Evolutionary conservation across 768 basidiomycete species (phyloP).

Genomic region (Hortiboletus flavorubellus): DNA sequence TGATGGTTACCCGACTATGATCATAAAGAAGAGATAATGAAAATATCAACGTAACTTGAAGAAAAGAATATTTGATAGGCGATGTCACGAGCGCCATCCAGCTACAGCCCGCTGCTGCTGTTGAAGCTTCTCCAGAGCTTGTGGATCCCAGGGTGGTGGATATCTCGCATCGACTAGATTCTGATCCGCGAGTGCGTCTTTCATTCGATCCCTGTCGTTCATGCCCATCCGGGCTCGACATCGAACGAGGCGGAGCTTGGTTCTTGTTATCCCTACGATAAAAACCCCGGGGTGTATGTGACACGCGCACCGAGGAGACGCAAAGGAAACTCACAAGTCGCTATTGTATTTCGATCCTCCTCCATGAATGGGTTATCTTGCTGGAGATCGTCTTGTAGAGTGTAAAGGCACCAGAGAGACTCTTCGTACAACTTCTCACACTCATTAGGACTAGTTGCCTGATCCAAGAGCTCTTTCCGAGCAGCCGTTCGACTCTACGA

Average conservation of each 20-base stretch:
- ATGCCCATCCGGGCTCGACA: constrained; percentile 76
- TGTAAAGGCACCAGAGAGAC: constrained; percentile 90
- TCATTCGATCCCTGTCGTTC: constrained; percentile 67
- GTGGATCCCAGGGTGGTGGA: constrained; percentile 71
- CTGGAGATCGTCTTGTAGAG: constrained; percentile 87
- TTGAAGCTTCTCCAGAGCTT: constrained; percentile 32
- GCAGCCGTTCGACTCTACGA: constrained; percentile 88
- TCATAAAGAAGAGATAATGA: background rate
- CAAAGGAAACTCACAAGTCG: constrained; percentile 53
- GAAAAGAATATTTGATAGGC: background rate
- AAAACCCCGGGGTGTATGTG: background rate
- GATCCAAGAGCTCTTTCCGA: constrained; percentile 82
- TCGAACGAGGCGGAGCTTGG: constrained; percentile 76
- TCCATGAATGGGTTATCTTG: constrained; percentile 81
- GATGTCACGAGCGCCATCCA: constrained; percentile 7
- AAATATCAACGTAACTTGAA: background rate
- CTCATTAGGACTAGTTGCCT: constrained; percentile 69
- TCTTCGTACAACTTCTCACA: constrained; percentile 96
- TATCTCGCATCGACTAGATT: constrained; percentile 70
- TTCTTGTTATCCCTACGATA: constrained; percentile 72
- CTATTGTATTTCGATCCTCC: constrained; percentile 76
- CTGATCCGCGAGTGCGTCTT: constrained; percentile 74
- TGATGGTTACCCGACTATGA: background rate
- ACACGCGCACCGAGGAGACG: background rate
- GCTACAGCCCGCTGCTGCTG: constrained; percentile 24